These are phyloP conservation scores for Xylaria sp. DNA, from an alignment of 2,329 filamentous ascomycete species.

Conservation along the genomic window DNA sequence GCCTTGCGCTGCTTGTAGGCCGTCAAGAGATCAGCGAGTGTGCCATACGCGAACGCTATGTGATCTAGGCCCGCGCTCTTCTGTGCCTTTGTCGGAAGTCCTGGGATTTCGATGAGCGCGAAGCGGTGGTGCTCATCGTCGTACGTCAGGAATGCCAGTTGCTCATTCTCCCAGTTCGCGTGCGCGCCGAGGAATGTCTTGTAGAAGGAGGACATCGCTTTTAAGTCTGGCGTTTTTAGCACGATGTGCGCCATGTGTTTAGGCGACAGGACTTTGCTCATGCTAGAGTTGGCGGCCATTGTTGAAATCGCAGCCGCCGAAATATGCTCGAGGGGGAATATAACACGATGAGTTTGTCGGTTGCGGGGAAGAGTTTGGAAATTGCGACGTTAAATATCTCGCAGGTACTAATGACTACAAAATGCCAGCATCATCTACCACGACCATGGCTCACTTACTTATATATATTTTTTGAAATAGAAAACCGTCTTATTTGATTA, in stretches of 20 bases:
- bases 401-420: neutral
- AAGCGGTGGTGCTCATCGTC: constrained; percentile 56
- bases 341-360: neutral
- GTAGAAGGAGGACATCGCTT: constrained; percentile 46
- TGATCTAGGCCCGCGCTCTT: constrained; percentile 47
- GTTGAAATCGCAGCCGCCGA: neutral
- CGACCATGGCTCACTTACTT: neutral
- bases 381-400: neutral
- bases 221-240: constrained; percentile 35
- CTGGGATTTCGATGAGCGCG: constrained; percentile 44
- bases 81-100: constrained; percentile 29
- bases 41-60: constrained; percentile 49
- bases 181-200: constrained; percentile 44
- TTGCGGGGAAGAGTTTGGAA: no score
- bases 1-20: constrained; percentile 47
- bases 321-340: neutral
- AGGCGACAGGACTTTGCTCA: constrained; percentile 35
- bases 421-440: neutral
- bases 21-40: constrained; percentile 42
- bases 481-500: neutral
- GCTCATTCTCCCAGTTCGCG: constrained; percentile 34
- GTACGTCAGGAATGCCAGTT: constrained; percentile 48
- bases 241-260: constrained; percentile 36
- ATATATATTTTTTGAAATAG: no score
- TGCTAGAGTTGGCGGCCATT: constrained; percentile 26